phyloP scores from a whole-genome alignment of 257 asterid species.

The Phtheirospermum japonicum region DNA sequence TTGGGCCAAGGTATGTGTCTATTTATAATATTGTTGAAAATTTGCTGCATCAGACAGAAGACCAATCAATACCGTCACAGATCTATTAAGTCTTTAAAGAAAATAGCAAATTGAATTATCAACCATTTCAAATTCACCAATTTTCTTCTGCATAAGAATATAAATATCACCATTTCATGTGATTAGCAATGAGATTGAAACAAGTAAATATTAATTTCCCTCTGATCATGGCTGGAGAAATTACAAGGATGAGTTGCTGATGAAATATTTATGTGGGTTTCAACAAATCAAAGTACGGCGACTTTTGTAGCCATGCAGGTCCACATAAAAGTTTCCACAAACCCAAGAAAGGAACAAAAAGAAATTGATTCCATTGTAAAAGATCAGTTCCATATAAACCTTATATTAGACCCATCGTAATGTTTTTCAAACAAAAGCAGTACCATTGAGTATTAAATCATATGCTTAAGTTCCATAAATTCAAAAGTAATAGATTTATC shows the following conservation, averaged over 20 bases:
- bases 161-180: not conserved
- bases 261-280: not conserved
- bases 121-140: conserved; percentile 14
- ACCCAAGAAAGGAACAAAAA: not conserved
- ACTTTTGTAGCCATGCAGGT: conserved; percentile 6
- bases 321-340: not conserved
- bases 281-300: conserved; percentile 12
- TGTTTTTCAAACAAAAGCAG: conserved; percentile 1
- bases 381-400: not conserved
- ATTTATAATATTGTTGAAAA: conserved; percentile 84
- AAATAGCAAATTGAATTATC: conserved; percentile 18
- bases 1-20: conserved; percentile 95
- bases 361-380: not conserved
- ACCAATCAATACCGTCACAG: conserved; percentile 27
- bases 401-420: conserved; percentile 9
- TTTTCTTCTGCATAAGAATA: conserved; percentile 1
- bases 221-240: conserved; percentile 1
- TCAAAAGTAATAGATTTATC: no score
- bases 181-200: conserved; percentile 18
- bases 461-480: conserved; percentile 4
- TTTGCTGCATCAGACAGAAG: conserved; percentile 60
- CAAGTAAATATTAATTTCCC: conserved; percentile 9
- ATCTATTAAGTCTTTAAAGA: conserved; percentile 22
- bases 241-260: conserved; percentile 4
- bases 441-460: not conserved